These are phyloP conservation scores for Acanthamoeba polyphaga DNA, from an alignment of 208 protist species.

Conservation along the genomic window DNA sequence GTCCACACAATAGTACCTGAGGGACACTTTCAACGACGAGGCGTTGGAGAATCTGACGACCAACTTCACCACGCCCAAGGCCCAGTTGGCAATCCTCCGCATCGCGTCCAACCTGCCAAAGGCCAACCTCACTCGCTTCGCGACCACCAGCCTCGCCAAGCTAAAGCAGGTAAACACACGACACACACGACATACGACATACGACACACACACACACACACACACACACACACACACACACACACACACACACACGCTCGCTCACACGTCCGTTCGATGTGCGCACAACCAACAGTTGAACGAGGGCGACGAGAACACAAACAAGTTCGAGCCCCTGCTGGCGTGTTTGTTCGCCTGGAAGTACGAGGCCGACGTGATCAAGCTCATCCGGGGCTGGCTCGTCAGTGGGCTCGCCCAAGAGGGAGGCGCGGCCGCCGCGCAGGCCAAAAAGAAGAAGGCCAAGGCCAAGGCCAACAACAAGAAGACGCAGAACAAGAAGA, in stretches of 20 bases:
- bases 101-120: constrained; percentile 29
- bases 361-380: neutral
- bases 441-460: neutral
- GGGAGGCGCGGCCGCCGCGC: too few relatives aligned
- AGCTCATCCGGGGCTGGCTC: constrained; percentile 27
- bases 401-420: neutral
- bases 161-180: neutral
- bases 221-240: neutral
- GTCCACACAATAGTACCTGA: neutral
- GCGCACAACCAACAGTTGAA: neutral
- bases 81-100: neutral
- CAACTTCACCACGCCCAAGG: neutral
- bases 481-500: neutral
- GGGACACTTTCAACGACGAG: neutral
- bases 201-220: neutral
- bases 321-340: constrained; percentile 6
- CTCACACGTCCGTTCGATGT: too few relatives aligned
- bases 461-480: neutral
- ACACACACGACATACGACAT: too few relatives aligned
- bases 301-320: neutral
- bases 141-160: neutral
- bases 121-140: constrained; percentile 7
- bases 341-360: constrained; percentile 28
- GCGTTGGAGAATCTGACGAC: constrained; percentile 11
- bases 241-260: too few relatives aligned